Conservation (phyloP, 192 early-diverging fungal species). For the Haplosporangium gracile region DNA sequence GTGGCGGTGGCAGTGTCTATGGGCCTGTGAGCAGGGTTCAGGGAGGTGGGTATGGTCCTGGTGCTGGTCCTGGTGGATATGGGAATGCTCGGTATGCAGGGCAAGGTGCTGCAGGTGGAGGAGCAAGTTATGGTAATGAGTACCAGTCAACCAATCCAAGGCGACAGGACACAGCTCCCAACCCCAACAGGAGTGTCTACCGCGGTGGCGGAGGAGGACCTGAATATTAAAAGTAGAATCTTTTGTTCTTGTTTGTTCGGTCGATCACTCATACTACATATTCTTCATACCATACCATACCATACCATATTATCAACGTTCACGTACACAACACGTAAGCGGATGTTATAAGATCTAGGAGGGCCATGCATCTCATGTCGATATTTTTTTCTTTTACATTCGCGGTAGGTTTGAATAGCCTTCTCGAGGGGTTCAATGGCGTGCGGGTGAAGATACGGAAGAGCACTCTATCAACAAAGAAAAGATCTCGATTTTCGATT, state of each 20-base stretch:
- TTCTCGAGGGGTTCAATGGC: background rate
- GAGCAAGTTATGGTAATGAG: background rate
- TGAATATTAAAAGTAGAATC: background rate
- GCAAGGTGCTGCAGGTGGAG: background rate
- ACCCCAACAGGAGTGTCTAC: background rate
- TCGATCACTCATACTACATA: background rate
- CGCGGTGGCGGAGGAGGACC: background rate
- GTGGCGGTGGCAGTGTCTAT: background rate
- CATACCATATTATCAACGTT: background rate
- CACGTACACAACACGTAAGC: background rate
- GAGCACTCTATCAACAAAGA: background rate
- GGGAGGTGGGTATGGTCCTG: slow-evolving; percentile 9
- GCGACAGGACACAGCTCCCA: slow-evolving; percentile 9
- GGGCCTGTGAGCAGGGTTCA: background rate
- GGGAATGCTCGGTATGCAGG: slow-evolving; percentile 1
- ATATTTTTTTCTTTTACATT: background rate
- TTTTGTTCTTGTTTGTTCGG: background rate
- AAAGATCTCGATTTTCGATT: background rate
- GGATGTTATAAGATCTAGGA: background rate
- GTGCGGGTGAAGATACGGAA: background rate
- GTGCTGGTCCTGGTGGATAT: background rate
- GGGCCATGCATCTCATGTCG: background rate
- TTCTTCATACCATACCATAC: background rate
- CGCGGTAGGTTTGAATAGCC: background rate
- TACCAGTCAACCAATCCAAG: slow-evolving; percentile 13